Evolutionary conservation across 129 eudicot species (phyloP), one percentile per base, ranked within the genome.

Genomic region (Ambrosia trifida): DNA sequence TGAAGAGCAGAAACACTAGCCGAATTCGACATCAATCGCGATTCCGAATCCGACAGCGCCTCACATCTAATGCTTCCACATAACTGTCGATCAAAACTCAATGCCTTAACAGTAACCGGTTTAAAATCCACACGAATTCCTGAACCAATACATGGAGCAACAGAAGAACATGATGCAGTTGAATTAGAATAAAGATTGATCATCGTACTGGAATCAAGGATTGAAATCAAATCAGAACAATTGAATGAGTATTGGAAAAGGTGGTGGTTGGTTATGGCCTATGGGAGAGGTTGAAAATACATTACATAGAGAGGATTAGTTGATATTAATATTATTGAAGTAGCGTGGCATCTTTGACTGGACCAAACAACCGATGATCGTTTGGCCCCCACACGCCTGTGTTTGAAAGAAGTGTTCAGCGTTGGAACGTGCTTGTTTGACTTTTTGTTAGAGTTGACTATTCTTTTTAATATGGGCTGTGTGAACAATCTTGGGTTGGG

Each of bases 1-100:
- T 90, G 78, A 70, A 87, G 82, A 38, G 95, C 91, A 3, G 91
- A 79, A 24, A 83, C 7, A 65, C 82, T 85, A 2, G 83, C 74
- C 1, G 69, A 46, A 76, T 69, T 82, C 3, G 88, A 76, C 46
- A 36, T 64, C 20, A 79, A 51, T 51, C 71, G 67, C 16, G 46
- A 47, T 5, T 45, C 65, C 0, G 43, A 68, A 61, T 40, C 72
- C 56, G 73, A 68, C 13, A 36, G 61, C 3, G 51, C 72, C 78
- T 87, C 82, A 64, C 89, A 81, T 79, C 76, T 81, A 49, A 89
- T 79, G 58, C 68, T 79, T 12, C 76, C 56, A 68, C 70, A 35
- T 30, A 78, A 64, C 66, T 72, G 47, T 69, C 46, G 4, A 66
- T 18, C 58, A 56, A 17, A 75, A 24, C 44, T 62, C 67, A 49